A percentile compares a stretch with the other conserved stretches of the same genome.
phyloP scores from a whole-genome alignment of 2,329 filamentous ascomycete species.

The Elsinoe arachidis region DNA sequence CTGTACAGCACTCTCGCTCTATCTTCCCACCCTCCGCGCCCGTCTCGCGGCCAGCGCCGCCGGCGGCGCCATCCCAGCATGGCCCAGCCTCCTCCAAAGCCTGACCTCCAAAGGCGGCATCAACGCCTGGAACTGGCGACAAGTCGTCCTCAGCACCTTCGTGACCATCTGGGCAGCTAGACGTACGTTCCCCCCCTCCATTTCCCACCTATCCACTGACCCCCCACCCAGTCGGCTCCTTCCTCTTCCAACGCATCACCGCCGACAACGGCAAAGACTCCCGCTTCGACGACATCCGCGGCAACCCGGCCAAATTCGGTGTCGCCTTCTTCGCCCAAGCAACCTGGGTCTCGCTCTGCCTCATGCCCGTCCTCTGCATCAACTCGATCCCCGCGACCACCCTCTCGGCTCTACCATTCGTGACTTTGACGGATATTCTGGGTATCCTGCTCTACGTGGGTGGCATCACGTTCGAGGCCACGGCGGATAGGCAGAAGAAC shows the following conservation, averaged over 20 bases:
- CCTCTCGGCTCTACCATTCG: conserved; percentile 41
- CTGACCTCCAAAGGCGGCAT: conserved; percentile 36
- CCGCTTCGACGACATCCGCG: conserved; percentile 48
- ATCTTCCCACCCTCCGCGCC: conserved; percentile 51
- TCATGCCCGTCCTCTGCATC: conserved; percentile 55
- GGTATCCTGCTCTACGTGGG: conserved; percentile 51
- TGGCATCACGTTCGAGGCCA: conserved; percentile 53
- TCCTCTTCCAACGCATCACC: conserved; percentile 55
- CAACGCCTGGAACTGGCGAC: conserved; percentile 52
- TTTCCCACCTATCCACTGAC: background rate
- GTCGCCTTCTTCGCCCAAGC: conserved; percentile 54
- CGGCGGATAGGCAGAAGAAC: conserved; percentile 56
- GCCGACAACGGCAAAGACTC: conserved; percentile 50
- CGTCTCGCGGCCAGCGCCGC: conserved; percentile 39
- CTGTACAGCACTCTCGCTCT: conserved; percentile 53
- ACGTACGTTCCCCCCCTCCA: conserved; percentile 33
- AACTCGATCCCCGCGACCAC: conserved; percentile 51
- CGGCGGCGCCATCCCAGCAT: conserved; percentile 33
- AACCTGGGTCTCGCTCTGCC: conserved; percentile 58
- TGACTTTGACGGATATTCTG: conserved; percentile 47
- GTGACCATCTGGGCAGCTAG: conserved; percentile 56
- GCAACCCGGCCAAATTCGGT: conserved; percentile 44
- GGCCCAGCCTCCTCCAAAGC: conserved; percentile 40
- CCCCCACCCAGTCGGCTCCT: conserved; percentile 47
- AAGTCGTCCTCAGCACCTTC: conserved; percentile 45